Base-by-base conservation (phyloP, 306 rosid genomes). In the Ammopiptanthus mongolicus region DNA sequence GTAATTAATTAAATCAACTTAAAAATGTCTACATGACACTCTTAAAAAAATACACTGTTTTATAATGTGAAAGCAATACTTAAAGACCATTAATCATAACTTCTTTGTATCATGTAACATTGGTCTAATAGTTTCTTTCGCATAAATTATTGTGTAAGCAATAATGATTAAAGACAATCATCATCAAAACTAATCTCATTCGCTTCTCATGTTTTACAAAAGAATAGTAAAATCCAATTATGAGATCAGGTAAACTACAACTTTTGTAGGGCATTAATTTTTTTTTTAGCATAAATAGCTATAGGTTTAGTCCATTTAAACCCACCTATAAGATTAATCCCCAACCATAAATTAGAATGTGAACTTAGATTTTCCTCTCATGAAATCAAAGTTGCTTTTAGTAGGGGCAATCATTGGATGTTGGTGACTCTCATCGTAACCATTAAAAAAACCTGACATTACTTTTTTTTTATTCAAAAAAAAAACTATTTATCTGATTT, bases 141-240 rank as follows among this genome's bases (percentile, higher is more conserved):
- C 5, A 69, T 69, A 39, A 69, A 33, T 61, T 78, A 73, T 60
- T 34, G 36, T 12, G 9, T 2, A 74, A 75, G 48, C 9, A 13
- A 74, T 61, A 2, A 69, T 74, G 69, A 74, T 68, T 48, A 64
- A 19, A 68, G 21, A 78, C 13, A 42, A 29, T 50, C 55, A 53
- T 2, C 28, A 50, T 47, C 47, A 74, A 65, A 66, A 71, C 56
- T 18, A 48, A 71, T 5, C 57, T 23, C 14, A 53, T 42, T 31
- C 9, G 37, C n/a, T 42, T 28, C 13, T 8, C 5, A 72, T 71
- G 46, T 25, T 57, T 65, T 9, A 36, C 23, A 8, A 65, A 58
- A 19, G 13, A 62, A 79, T 15, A 48, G 76, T 58, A 41, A 22
- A 62, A 79, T n/a, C 67, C 25, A 22, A 47, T 1, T 4, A 53